Percentiles rank a stretch among this genome's conserved stretches.
Evolutionary conservation across 805 yeast genomes (phyloP).

Genomic region (Candida nonsorbophila): DNA sequence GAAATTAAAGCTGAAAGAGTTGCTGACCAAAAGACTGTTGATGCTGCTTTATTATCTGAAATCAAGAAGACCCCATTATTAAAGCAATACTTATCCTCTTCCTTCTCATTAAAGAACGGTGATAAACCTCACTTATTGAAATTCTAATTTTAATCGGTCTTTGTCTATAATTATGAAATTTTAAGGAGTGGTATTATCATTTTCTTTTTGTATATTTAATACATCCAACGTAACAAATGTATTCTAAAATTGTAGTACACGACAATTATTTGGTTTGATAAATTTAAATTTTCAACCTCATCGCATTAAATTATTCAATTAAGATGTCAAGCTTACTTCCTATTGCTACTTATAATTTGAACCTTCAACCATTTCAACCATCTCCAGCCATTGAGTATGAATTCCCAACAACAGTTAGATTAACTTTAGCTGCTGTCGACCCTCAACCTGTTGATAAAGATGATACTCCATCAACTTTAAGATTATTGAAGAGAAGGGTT

Average conservation of each 20-base stretch:
- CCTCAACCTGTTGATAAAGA: conserved; percentile 81
- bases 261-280: background rate
- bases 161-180: conserved; percentile 7
- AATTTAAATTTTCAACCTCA: conserved; percentile 3
- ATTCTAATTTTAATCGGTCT: conserved; percentile 53
- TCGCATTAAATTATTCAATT: conserved; percentile 1
- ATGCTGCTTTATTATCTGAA: conserved; percentile 85
- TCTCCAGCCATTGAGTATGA: conserved; percentile 82
- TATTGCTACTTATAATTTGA: conserved; percentile 79
- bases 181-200: conserved; percentile 9
- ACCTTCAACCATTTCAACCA: conserved; percentile 82
- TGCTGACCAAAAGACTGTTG: conserved; percentile 94
- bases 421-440: conserved; percentile 94
- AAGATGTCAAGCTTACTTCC: conserved; percentile 73
- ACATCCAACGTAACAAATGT: conserved; percentile 14
- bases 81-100: conserved; percentile 91
- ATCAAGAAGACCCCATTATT: conserved; percentile 96
- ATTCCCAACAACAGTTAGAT: conserved; percentile 82
- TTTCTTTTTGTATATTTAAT: conserved; percentile 27
- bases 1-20: conserved; percentile 90
- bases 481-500: conserved; percentile 71
- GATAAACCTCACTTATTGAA: conserved; percentile 98
- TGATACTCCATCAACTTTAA: conserved; percentile 81
- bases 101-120: conserved; percentile 96
- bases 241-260: background rate